Evolutionary conservation across 2,329 filamentous ascomycete genomes (phyloP).

Genomic region (Sarocladiaceae sp.): DNA sequence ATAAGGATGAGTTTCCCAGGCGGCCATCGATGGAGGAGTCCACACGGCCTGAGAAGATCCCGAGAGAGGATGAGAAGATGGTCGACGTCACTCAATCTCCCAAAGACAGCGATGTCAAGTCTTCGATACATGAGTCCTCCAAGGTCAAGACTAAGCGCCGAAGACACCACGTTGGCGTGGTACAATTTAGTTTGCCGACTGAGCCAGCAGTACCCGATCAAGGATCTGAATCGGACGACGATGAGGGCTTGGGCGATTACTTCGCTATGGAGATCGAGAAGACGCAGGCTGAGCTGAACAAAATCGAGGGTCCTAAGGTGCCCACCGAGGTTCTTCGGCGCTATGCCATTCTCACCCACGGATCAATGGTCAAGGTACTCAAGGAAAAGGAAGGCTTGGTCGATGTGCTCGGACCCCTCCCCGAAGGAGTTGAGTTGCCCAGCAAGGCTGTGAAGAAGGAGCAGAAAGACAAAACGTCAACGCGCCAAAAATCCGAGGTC

Average conservation of each 20-base stretch:
- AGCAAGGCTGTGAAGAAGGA: conserved; percentile 8
- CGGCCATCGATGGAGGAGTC: not conserved
- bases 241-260: conserved; percentile 52
- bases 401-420: conserved; percentile 36
- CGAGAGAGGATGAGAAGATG: conserved; percentile 6
- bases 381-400: conserved; percentile 36
- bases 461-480: not conserved
- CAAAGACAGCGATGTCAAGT: conserved; percentile 9
- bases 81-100: conserved; percentile 1
- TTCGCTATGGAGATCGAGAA: conserved; percentile 48
- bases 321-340: conserved; percentile 37
- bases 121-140: conserved; percentile 3
- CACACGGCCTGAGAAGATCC: not conserved
- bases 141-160: conserved; percentile 20
- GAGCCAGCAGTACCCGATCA: conserved; percentile 25
- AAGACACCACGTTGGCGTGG: conserved; percentile 24
- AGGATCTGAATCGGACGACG: conserved; percentile 45
- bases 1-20: conserved; percentile 30
- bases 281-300: conserved; percentile 41
- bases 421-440: conserved; percentile 22
- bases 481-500: not conserved
- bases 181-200: conserved; percentile 33
- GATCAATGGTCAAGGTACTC: conserved; percentile 41
- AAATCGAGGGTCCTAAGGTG: conserved; percentile 33
- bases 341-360: conserved; percentile 41